Conservation (phyloP, 768 basidiomycete genomes). For the Trametes cubensis region DNA sequence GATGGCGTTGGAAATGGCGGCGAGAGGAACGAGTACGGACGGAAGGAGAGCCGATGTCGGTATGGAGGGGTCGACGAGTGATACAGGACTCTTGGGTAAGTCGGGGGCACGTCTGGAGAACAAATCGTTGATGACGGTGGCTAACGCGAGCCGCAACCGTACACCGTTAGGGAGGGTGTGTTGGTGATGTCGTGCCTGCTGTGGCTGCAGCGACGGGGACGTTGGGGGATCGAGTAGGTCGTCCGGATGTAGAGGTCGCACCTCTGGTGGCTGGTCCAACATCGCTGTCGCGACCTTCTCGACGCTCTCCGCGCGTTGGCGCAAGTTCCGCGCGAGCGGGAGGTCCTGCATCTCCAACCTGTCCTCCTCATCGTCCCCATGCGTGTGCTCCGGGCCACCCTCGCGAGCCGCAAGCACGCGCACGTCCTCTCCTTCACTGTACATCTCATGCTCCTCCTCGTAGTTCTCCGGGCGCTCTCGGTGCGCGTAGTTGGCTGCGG, state of each 20-base stretch:
- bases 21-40: slow-evolving; percentile 35
- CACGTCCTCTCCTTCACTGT: slow-evolving; percentile 65
- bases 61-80: slow-evolving; percentile 31
- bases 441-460: slow-evolving; percentile 70
- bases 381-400: slow-evolving; percentile 49
- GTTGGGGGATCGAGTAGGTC: slow-evolving; percentile 55
- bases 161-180: slow-evolving; percentile 81
- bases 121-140: slow-evolving; percentile 79
- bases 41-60: slow-evolving; percentile 32
- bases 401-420: slow-evolving; percentile 49
- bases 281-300: slow-evolving; percentile 83
- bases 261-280: slow-evolving; percentile 76
- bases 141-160: slow-evolving; percentile 72
- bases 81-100: slow-evolving; percentile 27
- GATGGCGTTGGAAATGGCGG: slow-evolving; percentile 19
- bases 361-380: slow-evolving; percentile 62
- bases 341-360: slow-evolving; percentile 61
- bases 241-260: slow-evolving; percentile 58
- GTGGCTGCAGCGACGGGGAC: slow-evolving; percentile 48
- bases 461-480: slow-evolving; percentile 74
- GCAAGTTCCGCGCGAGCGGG: slow-evolving; percentile 59
- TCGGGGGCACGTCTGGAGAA: slow-evolving; percentile 70
- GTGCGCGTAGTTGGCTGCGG: slow-evolving; percentile 60
- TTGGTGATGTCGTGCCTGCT: slow-evolving; percentile 42
- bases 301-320: slow-evolving; percentile 76